Base-by-base conservation (phyloP, 164 flowering plant genomes). In the Vitis amurensis region DNA sequence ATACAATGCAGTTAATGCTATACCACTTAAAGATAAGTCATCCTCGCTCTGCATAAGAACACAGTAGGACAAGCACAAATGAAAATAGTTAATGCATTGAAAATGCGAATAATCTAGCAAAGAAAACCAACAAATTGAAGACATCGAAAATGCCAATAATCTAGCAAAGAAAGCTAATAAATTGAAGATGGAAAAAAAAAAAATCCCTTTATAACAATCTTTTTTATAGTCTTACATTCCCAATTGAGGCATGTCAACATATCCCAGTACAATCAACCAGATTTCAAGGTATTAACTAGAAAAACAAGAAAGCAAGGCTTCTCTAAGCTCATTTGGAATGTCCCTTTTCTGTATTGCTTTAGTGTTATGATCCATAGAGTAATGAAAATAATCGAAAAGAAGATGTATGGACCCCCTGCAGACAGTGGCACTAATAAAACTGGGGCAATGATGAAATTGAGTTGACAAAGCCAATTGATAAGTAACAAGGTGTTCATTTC, bases 1-100 rank as follows among this genome's bases (percentile, higher is more conserved):
- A 71, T 81, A 76, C 84, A 94, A 73, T 61, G 97, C 90, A 60
- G 95, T 87, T 68, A 91, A 68, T 19, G 95, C 83, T 71, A 83
- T 68, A 57, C 93, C 92, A 74, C 87, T 86, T 53, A 75, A 60
- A 50, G 93, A 86, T 66, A 74, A 71, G 53, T 86, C 82, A 63
- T 85, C 88, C 72, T 91, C 97, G 76, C 84, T 88, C 98, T 91
- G 88, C 79, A 74, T 57, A 15, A 31, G 55, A 70, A 29, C 4
- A 50, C 1, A 48, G 49, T 51, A 66, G 52, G 59, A 62, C 68
- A 55, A 71, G 44, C 37, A 67, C 14, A 64, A 44, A 49, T 58
- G 49, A 61, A 65, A 5, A 67, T 55, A 14, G 3, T 5, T 44
- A 13, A 16, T 2, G 2, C 19, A 56, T 14, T 0, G 8, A 27